Conservation (phyloP, 1,284 basidiomycete genomes). For the Apiotrichum akiyoshidainum region DNA sequence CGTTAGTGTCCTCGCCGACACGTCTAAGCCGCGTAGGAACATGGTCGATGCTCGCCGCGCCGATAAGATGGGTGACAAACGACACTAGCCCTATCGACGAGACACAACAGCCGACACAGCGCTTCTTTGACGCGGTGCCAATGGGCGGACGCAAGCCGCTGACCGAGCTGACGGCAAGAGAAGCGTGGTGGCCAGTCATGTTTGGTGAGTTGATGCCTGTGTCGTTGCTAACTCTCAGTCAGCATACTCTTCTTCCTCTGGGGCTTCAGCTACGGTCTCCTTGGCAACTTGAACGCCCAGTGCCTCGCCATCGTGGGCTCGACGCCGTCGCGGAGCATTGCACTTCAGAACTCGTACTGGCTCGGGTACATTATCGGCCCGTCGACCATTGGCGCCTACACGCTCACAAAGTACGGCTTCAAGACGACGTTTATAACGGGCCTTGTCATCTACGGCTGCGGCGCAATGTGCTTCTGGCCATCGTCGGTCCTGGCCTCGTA, state of each 20-base stretch:
- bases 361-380: slow-evolving; percentile 44
- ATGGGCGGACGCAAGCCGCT: slow-evolving; percentile 42
- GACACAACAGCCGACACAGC: slow-evolving; percentile 36
- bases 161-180: slow-evolving; percentile 36
- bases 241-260: slow-evolving; percentile 48
- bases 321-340: slow-evolving; percentile 24
- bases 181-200: slow-evolving; percentile 47
- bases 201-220: slow-evolving; percentile 27
- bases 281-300: slow-evolving; percentile 43
- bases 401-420: slow-evolving; percentile 41
- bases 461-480: slow-evolving; percentile 50
- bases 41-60: slow-evolving; percentile 9
- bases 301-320: slow-evolving; percentile 36
- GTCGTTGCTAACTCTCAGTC: slow-evolving; percentile 18
- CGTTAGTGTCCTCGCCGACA: not conserved
- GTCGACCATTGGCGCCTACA: slow-evolving; percentile 35
- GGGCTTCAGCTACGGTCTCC: slow-evolving; percentile 49
- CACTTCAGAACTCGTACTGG: slow-evolving; percentile 46
- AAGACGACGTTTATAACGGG: slow-evolving; percentile 49
- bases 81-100: slow-evolving; percentile 4
- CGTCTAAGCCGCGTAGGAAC: not conserved
- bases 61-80: slow-evolving; percentile 16
- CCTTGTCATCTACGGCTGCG: slow-evolving; percentile 42
- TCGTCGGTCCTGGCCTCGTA: slow-evolving; percentile 44
- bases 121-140: slow-evolving; percentile 48